Base-by-base conservation (phyloP, 2,329 filamentous ascomycete species). In the Pestalotiopsis sp. region DNA sequence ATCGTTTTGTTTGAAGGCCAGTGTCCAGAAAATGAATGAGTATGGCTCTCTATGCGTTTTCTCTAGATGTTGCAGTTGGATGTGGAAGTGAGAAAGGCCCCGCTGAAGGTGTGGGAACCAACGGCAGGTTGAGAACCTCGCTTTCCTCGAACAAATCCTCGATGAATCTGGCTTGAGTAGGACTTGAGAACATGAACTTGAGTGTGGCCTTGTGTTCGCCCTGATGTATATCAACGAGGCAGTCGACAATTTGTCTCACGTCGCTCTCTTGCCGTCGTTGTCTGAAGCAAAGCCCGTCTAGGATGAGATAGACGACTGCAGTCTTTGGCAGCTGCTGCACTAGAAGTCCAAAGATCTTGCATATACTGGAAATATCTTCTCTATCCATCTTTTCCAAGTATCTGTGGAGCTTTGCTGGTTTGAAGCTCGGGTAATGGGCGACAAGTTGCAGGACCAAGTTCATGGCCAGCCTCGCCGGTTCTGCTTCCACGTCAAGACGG, bases 371-470 rank as follows among this genome's bases (percentile, higher is more conserved):
- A 12, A 64, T 58, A 20, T 68, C 57, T 2, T 58, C 52, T 13
- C 13, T 25, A 5, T 67, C 39, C 9, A 57, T 41, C 12, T 56
- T 11, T 2, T 70, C 45, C 14, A 67, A 41, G 36, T 12, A 41
- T 13, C 14, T 41, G 25, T 57, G 17, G n/a, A 69, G 39, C 17
- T 65, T 41, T 31, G 41, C 45, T 6, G 58, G 68, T 67, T 65
- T 66, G 68, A 69, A 74, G 64, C 36, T 13, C 31, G 39, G 65
- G 36, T 68, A 68, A 23, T n/a, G 4, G 56, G 68, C 56, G 4
- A 71, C 23, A 14, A 69, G 61, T 57, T 71, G 69, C 20, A 69
- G 20, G 9, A 69, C 39, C 14, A 71, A 23, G 25, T 52, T 66
- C 61, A 69, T 69, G 14, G 58, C 69, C 31, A 71, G 41, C n/a